A percentile compares a stretch with the other conserved stretches of the same genome.
These are phyloP conservation scores for Hypomontagnella monticulosa DNA, from an alignment of 495 filamentous ascomycete species.

Conservation along the genomic window DNA sequence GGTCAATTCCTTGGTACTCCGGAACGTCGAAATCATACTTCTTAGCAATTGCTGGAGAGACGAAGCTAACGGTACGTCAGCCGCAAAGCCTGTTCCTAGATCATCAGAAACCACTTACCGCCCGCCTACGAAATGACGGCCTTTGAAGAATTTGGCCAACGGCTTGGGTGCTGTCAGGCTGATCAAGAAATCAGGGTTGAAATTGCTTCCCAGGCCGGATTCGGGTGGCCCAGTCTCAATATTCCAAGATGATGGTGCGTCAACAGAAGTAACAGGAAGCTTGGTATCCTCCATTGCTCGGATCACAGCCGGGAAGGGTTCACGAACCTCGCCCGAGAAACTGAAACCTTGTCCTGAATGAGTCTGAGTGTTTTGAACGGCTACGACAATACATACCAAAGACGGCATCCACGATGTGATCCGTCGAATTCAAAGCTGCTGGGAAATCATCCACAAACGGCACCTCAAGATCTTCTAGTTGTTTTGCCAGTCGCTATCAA, in stretches of 20 bases:
- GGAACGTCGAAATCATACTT: constrained; percentile 90
- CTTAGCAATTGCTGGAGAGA: constrained; percentile 78
- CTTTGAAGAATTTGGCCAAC: constrained; percentile 82
- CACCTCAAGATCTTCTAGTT: constrained; percentile 82
- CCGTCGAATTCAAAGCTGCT: constrained; percentile 67
- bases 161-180: constrained; percentile 96
- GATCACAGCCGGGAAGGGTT: constrained; percentile 87
- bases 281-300: constrained; percentile 74
- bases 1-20: constrained; percentile 86
- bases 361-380: constrained; percentile 18
- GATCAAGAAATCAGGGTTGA: constrained; percentile 79
- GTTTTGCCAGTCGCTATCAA: constrained; percentile 77
- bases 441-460: constrained; percentile 87
- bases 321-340: constrained; percentile 90
- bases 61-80: constrained; percentile 67
- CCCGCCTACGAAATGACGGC: constrained; percentile 89
- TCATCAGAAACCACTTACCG: constrained; percentile 55
- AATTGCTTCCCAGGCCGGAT: constrained; percentile 79
- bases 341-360: constrained; percentile 72
- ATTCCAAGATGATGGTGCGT: constrained; percentile 93
- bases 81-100: not conserved
- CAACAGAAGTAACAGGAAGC: constrained; percentile 84
- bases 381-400: constrained; percentile 68
- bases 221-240: constrained; percentile 85
- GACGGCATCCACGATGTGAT: constrained; percentile 92